Conservation (phyloP, 1,139 yeast genomes). For the Protomyces macrosporus region DNA sequence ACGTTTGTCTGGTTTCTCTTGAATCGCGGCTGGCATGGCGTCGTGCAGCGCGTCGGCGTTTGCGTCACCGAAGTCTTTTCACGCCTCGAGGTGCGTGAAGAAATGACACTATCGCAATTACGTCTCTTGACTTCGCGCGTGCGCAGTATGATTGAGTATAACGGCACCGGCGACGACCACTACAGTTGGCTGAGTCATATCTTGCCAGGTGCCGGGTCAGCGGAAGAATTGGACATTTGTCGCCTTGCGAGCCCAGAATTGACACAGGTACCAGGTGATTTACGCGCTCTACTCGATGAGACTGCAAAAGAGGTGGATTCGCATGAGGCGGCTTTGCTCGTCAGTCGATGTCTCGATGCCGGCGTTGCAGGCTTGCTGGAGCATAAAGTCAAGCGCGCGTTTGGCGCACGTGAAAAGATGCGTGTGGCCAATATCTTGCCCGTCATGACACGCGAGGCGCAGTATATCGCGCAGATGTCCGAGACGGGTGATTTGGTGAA, state of each 20-base stretch:
- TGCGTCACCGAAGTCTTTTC: conserved; percentile 59
- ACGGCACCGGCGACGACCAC: conserved; percentile 36
- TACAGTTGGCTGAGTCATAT: conserved; percentile 14
- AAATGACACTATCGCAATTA: conserved; percentile 27
- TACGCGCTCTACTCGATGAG: conserved; percentile 12
- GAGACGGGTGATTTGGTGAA: conserved; percentile 2
- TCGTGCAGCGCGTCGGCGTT: conserved; percentile 51
- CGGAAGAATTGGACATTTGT: neutral
- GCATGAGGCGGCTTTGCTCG: conserved; percentile 11
- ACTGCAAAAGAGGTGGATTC: conserved; percentile 14
- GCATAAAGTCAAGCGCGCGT: conserved; percentile 15
- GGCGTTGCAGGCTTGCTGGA: conserved; percentile 11
- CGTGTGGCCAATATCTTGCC: conserved; percentile 22
- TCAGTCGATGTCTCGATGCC: conserved; percentile 14
- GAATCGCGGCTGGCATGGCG: conserved; percentile 70
- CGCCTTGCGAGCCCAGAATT: neutral
- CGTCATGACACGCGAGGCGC: conserved; percentile 26
- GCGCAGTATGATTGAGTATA: conserved; percentile 43
- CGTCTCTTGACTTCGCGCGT: conserved; percentile 36
- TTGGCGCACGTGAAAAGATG: conserved; percentile 16
- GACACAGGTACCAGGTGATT: neutral
- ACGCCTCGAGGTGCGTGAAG: conserved; percentile 29
- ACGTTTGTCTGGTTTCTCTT: conserved; percentile 92
- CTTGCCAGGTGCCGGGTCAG: conserved; percentile 5
- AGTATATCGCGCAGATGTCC: conserved; percentile 2